Percentiles rank a stretch among this genome's conserved stretches.
These are phyloP conservation scores for Botryosphaeria dothidea DNA, from an alignment of 2,329 filamentous ascomycete species.

Conservation along the genomic window DNA sequence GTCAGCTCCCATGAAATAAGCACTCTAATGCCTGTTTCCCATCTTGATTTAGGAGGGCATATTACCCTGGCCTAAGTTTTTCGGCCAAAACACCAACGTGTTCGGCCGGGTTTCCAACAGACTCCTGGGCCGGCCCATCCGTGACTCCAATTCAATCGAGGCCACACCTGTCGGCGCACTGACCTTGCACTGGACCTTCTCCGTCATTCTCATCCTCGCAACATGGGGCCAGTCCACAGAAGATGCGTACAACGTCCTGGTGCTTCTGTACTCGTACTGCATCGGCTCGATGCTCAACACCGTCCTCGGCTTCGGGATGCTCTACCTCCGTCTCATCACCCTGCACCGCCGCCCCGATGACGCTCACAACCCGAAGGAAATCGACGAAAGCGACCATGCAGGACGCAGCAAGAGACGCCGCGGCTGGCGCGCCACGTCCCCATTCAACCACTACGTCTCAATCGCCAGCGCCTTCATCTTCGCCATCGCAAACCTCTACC, in stretches of 20 bases:
- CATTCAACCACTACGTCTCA: slow-evolving; percentile 21
- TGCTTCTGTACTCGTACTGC: slow-evolving; percentile 23
- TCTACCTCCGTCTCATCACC: slow-evolving; percentile 21
- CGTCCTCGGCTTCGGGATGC: slow-evolving; percentile 22
- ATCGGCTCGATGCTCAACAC: slow-evolving; percentile 21
- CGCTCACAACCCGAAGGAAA: background rate
- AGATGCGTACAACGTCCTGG: slow-evolving; percentile 23
- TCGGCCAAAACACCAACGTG: slow-evolving; percentile 22
- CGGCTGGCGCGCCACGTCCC: slow-evolving; percentile 21
- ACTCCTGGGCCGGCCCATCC: background rate
- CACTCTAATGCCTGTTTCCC: no score
- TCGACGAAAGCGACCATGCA: background rate
- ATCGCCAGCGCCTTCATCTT: slow-evolving; percentile 20
- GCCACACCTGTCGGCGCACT: slow-evolving; percentile 25
- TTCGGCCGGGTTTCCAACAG: slow-evolving; percentile 16
- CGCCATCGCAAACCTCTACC: slow-evolving; percentile 19
- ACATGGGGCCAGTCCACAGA: slow-evolving; percentile 20
- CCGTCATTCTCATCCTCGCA: slow-evolving; percentile 23
- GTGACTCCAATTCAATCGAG: slow-evolving; percentile 15
- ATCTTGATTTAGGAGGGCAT: slow-evolving; percentile 21
- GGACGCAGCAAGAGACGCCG: background rate
- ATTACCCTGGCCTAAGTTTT: slow-evolving; percentile 26
- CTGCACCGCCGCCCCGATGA: background rate
- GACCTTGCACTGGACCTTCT: slow-evolving; percentile 26
- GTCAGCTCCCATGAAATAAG: background rate